A percentile compares a stretch with the other conserved stretches of the same genome.
These are phyloP conservation scores for Botrytis sinoallii DNA, from an alignment of 2,329 filamentous ascomycete species.

Conservation along the genomic window DNA sequence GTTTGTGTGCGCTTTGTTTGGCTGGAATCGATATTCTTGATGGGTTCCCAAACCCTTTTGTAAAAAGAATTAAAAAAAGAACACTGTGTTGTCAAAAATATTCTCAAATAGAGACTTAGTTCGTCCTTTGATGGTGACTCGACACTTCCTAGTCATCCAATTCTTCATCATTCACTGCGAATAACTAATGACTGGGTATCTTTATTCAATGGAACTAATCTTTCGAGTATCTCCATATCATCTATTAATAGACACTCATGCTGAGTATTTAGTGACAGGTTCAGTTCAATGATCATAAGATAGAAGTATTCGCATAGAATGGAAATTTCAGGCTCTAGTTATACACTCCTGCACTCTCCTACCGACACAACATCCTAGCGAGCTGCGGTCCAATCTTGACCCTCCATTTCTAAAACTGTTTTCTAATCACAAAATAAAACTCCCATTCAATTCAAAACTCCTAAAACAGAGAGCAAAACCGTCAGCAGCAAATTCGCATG, in stretches of 20 bases:
- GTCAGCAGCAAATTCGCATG: neutral
- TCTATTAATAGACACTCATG: neutral
- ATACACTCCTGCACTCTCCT: neutral
- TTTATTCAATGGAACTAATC: fast-evolving
- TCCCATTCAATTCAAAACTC: neutral
- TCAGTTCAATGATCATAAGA: neutral
- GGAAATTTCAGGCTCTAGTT: neutral
- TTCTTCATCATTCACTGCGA: neutral
- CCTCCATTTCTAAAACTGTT: neutral
- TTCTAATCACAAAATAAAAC: neutral
- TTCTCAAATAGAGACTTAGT: no score
- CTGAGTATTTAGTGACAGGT: neutral
- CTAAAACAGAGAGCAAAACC: neutral
- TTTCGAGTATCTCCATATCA: neutral
- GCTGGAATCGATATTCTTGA: neutral
- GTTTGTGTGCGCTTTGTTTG: neutral
- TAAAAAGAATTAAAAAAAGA: neutral
- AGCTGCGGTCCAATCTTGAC: neutral
- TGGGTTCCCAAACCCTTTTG: fast-evolving
- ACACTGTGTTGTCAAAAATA: neutral
- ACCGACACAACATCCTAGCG: neutral
- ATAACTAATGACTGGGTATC: neutral
- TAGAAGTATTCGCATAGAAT: neutral
- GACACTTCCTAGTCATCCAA: neutral
- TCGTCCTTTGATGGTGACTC: neutral